Base-by-base conservation (phyloP, 257 asterid genomes). In the Rehmannia glutinosa region DNA sequence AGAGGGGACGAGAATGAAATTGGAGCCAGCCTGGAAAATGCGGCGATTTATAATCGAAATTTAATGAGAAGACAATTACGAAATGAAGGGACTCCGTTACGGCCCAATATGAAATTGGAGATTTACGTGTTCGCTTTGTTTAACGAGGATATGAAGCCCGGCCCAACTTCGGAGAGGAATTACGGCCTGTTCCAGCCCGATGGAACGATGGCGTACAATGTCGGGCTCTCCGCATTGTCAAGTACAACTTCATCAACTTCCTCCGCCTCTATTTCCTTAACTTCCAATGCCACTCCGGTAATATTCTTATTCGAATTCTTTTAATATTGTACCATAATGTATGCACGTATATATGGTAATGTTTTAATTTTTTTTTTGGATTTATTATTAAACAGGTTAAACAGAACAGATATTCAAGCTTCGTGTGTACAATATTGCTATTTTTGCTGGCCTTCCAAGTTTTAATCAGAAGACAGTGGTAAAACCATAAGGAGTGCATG, bases 71-170 rank as follows among this genome's bases (percentile, higher is more conserved):
- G 96, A 69, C 97, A 87, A 38, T 4, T 74, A 64, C 36, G 21
- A 27, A 75, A 74, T 21, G 91, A 92, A 68, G 97, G 98, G 53
- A 89, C 97, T 2, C 98, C 98, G 1, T 23, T 87, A 60, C 73
- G 95, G 79, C 98, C 98, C 0, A 73, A 49, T 1, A 53, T n/a
- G 42, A 78, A 82, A 43, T 25, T 92, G 56, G 98, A 92, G 15
- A 69, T 82, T 46, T 89, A 92, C 72, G 78, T 92, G 24, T 92
- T 92, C 49, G 98, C 98, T 11, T 60, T 92, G 78, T 92, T 89
- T 10, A 92, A 92, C 21, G 98, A 92, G 73, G 92, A 92, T 6
- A 77, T 79, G 89, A 92, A 92, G 68, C 96, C 98, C 30, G 98
- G 97, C 42, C 96, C 94, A 8, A 82, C 92, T 25, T 92, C 97